Evolutionary conservation across 106 monocot genomes (phyloP), one percentile per base, ranked within the genome.

Genomic region (Dioscorea dumetorum): DNA sequence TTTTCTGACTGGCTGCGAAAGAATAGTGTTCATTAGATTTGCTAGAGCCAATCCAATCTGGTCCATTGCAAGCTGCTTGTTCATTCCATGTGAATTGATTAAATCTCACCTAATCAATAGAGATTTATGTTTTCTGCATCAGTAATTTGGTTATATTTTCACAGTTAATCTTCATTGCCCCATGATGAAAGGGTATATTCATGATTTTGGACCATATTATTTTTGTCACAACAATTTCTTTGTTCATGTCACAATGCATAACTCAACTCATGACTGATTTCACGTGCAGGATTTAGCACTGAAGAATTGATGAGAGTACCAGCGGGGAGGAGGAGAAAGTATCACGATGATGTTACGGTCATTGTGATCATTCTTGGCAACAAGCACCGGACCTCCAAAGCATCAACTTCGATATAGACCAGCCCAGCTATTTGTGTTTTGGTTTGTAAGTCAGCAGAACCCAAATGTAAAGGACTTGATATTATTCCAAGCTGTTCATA

Each of bases 311-410:
- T 85, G 88, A 83, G 70, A 5, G 75, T 95, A 64, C 91, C 95
- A 18, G 75, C 70, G 33, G 95, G 95, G 22, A 81, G 86, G 50
- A 80, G 90, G 64, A 79, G 95, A 75, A 88, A 88, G 70, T 95
- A 95, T 59, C 95, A 95, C 33, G 95, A 95, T 67, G 95, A 95
- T 70, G 86, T 95, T 12, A 91, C 91, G 0, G 86, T 95, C 57
- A 86, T 95, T 60, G 95, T 95, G 23, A 86, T 95, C 75, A 85
- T 86, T 10, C 83, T 95, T 23, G 95, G 91, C 4, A 86, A 91
- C 62, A 86, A 72, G 53, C 85, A 81, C 33, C 69, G 80, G 48
- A 91, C 82, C 13, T 79, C 85, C 24, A 82, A 61, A 24, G 95
- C 95, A 41, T 88, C 91, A 15, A 83, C 83, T 20, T 64, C 74